Conservation (phyloP, 1,139 yeast genomes). For the Sugiyamaella castrensis region DNA sequence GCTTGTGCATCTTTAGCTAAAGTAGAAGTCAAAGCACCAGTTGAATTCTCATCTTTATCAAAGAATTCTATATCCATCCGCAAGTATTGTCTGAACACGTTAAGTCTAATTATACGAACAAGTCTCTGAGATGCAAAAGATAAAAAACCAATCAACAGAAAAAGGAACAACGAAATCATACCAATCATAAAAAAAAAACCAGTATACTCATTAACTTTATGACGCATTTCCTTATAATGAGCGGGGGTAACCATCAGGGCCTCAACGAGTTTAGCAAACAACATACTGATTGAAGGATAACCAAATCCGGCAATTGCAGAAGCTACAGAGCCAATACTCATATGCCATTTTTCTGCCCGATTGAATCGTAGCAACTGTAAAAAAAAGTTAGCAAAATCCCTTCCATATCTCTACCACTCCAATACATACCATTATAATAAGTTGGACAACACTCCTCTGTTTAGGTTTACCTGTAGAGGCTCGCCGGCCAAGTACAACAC, state of each 20-base stretch:
- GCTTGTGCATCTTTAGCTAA: slow-evolving; percentile 81
- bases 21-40: slow-evolving; percentile 82
- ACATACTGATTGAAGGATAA: slow-evolving; percentile 41
- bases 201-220: slow-evolving; percentile 36
- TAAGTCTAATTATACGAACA: slow-evolving; percentile 35
- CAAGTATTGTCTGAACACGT: slow-evolving; percentile 40
- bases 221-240: slow-evolving; percentile 36
- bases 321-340: slow-evolving; percentile 35
- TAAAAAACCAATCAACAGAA: slow-evolving; percentile 34
- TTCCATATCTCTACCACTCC: background rate
- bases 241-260: slow-evolving; percentile 39
- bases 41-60: slow-evolving; percentile 55
- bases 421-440: slow-evolving; percentile 24
- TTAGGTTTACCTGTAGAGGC: slow-evolving; percentile 1
- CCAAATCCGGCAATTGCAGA: slow-evolving; percentile 40
- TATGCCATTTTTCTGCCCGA: slow-evolving; percentile 28
- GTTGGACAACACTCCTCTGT: slow-evolving; percentile 19
- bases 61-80: slow-evolving; percentile 83
- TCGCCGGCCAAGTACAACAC: slow-evolving; percentile 15
- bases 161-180: slow-evolving; percentile 34
- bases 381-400: slow-evolving; percentile 1
- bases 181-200: slow-evolving; percentile 44
- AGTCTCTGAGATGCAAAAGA: slow-evolving; percentile 32
- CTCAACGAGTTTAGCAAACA: slow-evolving; percentile 40
- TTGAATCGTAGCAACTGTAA: slow-evolving; percentile 26